Evolutionary conservation across 192 early-diverging fungal species (phyloP).

Genomic region (Umbelopsis vinacea): DNA sequence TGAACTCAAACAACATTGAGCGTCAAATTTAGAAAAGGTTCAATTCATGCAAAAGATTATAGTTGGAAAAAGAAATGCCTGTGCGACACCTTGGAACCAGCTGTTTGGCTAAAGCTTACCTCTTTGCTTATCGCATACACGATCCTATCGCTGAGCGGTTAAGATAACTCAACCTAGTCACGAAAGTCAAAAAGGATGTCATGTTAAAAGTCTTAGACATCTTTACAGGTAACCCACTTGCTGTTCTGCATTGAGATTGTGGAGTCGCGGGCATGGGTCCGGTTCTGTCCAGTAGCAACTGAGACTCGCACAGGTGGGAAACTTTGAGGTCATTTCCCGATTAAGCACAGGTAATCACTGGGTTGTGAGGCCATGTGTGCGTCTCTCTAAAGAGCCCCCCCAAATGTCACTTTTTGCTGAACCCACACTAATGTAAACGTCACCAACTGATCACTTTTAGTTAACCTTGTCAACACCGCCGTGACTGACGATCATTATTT

Average conservation of each 20-base stretch:
- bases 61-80: background rate
- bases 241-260: background rate
- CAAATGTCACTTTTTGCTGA: constrained; percentile 13
- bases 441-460: background rate
- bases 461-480: constrained; percentile 3
- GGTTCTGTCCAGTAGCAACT: background rate
- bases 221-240: too few relatives aligned
- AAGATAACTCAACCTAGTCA: too few relatives aligned
- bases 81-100: too few relatives aligned
- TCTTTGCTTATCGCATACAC: background rate
- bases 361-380: constrained; percentile 4
- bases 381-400: constrained; percentile 5
- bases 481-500: background rate
- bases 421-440: constrained; percentile 10
- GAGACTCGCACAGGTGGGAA: constrained; percentile 15
- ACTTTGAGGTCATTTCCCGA: background rate
- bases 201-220: too few relatives aligned
- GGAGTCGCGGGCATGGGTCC: constrained; percentile 10
- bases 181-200: too few relatives aligned
- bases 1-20: constrained; percentile 1
- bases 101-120: too few relatives aligned
- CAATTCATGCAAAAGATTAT: background rate
- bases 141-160: too few relatives aligned
- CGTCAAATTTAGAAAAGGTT: background rate
- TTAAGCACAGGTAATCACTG: background rate